Evolutionary conservation across 176 grass and related monocot species (phyloP).

Genomic region (Ensete glaucum): DNA sequence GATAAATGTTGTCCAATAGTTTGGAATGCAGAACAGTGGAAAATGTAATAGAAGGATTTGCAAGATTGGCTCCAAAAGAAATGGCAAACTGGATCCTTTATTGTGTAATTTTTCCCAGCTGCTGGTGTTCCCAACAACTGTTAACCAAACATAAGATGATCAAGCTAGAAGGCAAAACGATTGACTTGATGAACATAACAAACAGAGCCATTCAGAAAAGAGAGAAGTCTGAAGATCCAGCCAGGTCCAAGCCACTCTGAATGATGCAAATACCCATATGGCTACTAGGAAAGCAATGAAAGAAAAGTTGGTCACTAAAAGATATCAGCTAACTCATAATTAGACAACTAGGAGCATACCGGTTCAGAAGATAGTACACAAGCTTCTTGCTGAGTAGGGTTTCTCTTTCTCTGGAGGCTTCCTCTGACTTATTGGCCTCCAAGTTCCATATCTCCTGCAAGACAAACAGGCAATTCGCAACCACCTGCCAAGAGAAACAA

Average conservation of each 20-base stretch:
- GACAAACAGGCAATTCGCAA: slow-evolving; percentile 83
- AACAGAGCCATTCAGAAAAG: not conserved
- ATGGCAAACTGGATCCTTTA: too few relatives aligned
- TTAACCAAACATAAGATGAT: not conserved
- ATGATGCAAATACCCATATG: not conserved
- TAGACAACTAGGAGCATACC: slow-evolving; percentile 28
- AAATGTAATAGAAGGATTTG: too few relatives aligned
- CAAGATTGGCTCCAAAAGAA: too few relatives aligned
- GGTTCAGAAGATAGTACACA: slow-evolving; percentile 87
- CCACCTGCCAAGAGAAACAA: slow-evolving; percentile 42
- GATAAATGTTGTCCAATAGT: not conserved
- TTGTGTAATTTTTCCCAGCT: too few relatives aligned
- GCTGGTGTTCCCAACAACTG: too few relatives aligned
- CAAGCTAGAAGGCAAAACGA: not conserved
- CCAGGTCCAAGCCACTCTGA: not conserved
- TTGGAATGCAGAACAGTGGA: not conserved
- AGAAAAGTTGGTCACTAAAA: not conserved
- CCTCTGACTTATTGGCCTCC: slow-evolving; percentile 74
- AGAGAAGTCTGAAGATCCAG: not conserved
- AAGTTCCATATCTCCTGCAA: slow-evolving; percentile 93
- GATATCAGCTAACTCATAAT: not conserved
- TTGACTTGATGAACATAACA: not conserved
- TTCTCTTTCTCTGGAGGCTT: slow-evolving; percentile 81
- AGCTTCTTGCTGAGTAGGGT: slow-evolving; percentile 67
- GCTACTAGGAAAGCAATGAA: not conserved